phyloP scores from a whole-genome alignment of 306 rosid genomes.

The Myrica gale region DNA sequence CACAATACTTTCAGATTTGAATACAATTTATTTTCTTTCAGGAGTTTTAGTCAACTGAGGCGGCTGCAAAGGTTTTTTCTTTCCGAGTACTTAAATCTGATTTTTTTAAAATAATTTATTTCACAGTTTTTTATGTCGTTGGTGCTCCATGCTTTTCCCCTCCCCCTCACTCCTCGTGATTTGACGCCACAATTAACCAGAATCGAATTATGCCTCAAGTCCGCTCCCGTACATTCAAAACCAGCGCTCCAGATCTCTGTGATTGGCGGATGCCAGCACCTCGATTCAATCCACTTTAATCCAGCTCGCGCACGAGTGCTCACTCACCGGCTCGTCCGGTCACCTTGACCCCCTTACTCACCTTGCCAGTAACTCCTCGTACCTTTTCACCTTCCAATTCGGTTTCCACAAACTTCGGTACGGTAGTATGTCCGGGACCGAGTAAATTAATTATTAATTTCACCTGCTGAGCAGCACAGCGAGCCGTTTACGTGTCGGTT shows the following conservation, averaged over 20 bases:
- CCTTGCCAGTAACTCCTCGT: conserved; percentile 27
- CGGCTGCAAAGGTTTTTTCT: conserved; percentile 10
- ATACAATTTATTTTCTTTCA: not conserved
- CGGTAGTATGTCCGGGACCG: not conserved
- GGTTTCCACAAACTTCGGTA: conserved; percentile 14
- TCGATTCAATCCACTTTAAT: conserved; percentile 38
- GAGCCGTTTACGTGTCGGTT: conserved; percentile 7
- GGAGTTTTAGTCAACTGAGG: conserved; percentile 22
- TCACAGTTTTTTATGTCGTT: not conserved
- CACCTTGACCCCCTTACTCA: conserved; percentile 4
- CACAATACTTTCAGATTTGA: not conserved
- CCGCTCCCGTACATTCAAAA: conserved; percentile 42
- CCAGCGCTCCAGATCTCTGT: conserved; percentile 14
- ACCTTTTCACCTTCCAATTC: conserved; percentile 35
- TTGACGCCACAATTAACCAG: conserved; percentile 42
- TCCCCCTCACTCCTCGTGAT: conserved; percentile 15
- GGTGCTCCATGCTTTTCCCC: conserved; percentile 6
- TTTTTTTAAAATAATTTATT: not conserved
- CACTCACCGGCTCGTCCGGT: conserved; percentile 36
- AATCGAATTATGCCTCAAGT: conserved; percentile 36
- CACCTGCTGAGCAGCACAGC: not conserved
- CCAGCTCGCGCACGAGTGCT: conserved; percentile 5
- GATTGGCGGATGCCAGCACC: conserved; percentile 49
- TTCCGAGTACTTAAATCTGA: not conserved
- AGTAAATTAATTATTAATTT: not conserved